phyloP scores from a whole-genome alignment of 768 basidiomycete genomes.

The Mycena polygramma region DNA sequence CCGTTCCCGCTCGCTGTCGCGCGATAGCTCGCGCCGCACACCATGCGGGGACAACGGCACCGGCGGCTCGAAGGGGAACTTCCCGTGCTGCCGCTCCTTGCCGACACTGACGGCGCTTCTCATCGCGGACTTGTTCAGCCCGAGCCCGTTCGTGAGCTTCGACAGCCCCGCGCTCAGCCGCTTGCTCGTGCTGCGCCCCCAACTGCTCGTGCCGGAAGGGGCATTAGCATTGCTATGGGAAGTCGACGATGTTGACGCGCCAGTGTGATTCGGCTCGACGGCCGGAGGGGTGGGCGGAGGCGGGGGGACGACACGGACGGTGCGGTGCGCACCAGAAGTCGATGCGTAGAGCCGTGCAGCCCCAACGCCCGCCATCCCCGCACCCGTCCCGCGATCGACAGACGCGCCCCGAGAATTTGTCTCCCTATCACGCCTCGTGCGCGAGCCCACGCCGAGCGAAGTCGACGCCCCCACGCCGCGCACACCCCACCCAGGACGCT shows the following conservation, averaged over 20 bases:
- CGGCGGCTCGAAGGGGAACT: conserved; percentile 78
- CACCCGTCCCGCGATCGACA: conserved; percentile 22
- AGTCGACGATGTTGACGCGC: conserved; percentile 55
- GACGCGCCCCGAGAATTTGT: conserved; percentile 31
- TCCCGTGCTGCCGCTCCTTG: conserved; percentile 61
- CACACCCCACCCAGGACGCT: conserved; percentile 68
- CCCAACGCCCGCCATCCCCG: conserved; percentile 37
- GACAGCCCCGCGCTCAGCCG: conserved; percentile 72
- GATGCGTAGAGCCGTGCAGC: conserved; percentile 34
- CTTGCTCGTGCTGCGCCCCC: conserved; percentile 49
- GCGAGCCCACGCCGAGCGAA: conserved; percentile 47
- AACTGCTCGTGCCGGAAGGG: conserved; percentile 38
- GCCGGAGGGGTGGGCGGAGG: conserved; percentile 31
- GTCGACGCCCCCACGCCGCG: conserved; percentile 56
- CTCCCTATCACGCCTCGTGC: conserved; percentile 45
- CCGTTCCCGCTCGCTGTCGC: conserved; percentile 35
- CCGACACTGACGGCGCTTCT: conserved; percentile 47
- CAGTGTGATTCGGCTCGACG: conserved; percentile 53
- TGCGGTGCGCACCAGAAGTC: conserved; percentile 33
- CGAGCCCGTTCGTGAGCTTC: conserved; percentile 55
- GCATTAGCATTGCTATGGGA: conserved; percentile 42
- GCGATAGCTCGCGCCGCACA: conserved; percentile 30
- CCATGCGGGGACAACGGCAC: conserved; percentile 61
- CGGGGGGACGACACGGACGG: conserved; percentile 38
- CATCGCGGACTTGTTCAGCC: conserved; percentile 44